Evolutionary conservation across 306 rosid species (phyloP), one percentile per base, ranked within the genome.

Genomic region (Sindora glabra): DNA sequence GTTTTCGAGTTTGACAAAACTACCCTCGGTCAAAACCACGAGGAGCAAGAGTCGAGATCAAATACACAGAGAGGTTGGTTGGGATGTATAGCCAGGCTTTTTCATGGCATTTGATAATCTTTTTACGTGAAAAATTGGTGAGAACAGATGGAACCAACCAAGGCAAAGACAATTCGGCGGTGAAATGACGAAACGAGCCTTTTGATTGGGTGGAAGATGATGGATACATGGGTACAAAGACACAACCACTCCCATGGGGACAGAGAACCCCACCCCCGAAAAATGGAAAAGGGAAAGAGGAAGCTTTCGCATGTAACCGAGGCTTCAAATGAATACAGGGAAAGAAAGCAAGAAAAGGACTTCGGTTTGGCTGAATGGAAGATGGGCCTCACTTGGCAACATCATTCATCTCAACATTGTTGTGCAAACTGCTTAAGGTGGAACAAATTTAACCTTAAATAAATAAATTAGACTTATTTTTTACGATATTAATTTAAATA

Each of bases 291-390:
- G 34, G 62, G 55, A 25, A 62, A 62, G 47, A 8, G 45, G 56
- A 42, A 56, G 10, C 12, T 67, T 45, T 62, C n/a, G 64, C 54
- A 56, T 48, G 51, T 71, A 67, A 71, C 17, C 30, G 64, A 67
- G 74, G 66, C 59, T 54, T 71, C 67, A 59, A 71, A 61, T 55
- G 67, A 56, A 74, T n/a, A n/a, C n/a, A n/a, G n/a, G n/a, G n/a
- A n/a, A 13, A 44, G 46, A 65, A 12, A 59, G 55, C 53, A 42
- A 51, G 46, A 71, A 71, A 77, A 57, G 48, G 72, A 62, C 69
- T 10, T n/a, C n/a, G n/a, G n/a, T n/a, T n/a, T 37, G 39, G 51
- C 11, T 72, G 57, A 71, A 39, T 60, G 21, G 50, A 36, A 32
- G 60, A 67, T 61, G 75, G 54, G 78, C 69, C 74, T 62, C 78